Evolutionary conservation across 441 rosid species (phyloP), one percentile per base, ranked within the genome.

Genomic region (Eutrema salsugineum): DNA sequence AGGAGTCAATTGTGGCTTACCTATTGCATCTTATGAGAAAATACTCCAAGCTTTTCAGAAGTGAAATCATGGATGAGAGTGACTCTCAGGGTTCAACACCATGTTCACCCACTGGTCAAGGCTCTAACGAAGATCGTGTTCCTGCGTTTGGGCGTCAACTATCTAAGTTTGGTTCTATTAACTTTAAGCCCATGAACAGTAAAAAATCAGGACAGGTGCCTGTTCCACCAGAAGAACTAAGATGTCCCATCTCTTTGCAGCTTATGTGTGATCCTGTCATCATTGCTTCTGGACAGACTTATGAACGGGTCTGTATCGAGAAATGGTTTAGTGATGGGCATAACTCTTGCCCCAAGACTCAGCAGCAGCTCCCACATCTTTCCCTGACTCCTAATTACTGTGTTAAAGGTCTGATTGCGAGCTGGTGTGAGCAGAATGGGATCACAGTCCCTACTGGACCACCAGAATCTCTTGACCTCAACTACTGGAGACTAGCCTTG

Each of bases 251-350:
- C 79, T 93, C 97, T 9, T 77, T 96, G 83, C 99, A 93, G 75
- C 89, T 96, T 56, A 96, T 96, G 98, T 82, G 83, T 55, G 99
- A 96, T 77, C 99, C 99, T 6, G 98, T 96, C 59, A 87, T 96
- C 71, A 88, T 96, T 82, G 87, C 97, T 61, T 96, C 99, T 61
- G 99, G 99, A 43, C 98, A 96, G 85, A 96, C 99, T 11, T 96
- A 93, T 60, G 98, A 93, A 82, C 87, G 91, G 68, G 80, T 91
- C 72, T 93, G 98, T 68, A 93, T 96, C 39, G 99, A 96, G 83
- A 96, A 96, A 78, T 96, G 99, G 99, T 85, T 96, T 62, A 73
- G 79, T 73, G 99, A 96, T 75, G 94, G 96, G 66, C 99, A 96
- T 68, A 83, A 83, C 49, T 84, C 97, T 53, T 96, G 99, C 53